phyloP scores from a whole-genome alignment of 2,329 filamentous ascomycete species.

The Pseudogymnoascus sp. region DNA sequence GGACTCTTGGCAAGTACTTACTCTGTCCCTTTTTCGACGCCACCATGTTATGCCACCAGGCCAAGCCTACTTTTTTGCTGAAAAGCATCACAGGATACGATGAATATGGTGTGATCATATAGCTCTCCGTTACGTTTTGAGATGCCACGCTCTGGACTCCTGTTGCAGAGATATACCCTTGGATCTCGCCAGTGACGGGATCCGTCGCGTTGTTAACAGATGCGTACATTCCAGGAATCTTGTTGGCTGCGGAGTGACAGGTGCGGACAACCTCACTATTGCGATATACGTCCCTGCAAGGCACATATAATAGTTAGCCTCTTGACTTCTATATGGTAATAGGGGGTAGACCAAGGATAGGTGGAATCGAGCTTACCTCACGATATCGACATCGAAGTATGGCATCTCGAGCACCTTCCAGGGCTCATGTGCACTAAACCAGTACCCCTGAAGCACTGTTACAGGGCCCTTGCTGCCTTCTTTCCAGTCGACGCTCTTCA shows the following conservation, averaged over 20 bases:
- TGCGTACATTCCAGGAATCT: conserved; percentile 35
- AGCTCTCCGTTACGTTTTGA: conserved; percentile 34
- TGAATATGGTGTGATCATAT: conserved; percentile 36
- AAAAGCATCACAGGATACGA: conserved; percentile 23
- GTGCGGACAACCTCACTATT: conserved; percentile 37
- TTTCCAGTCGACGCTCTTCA: conserved; percentile 33
- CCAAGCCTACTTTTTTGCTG: conserved; percentile 33
- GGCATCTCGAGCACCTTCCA: conserved; percentile 39
- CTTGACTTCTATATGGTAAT: not conserved
- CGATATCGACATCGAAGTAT: conserved; percentile 36
- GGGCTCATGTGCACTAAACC: conserved; percentile 31
- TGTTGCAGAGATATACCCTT: conserved; percentile 36
- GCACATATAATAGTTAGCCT: not conserved
- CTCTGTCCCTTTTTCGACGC: conserved; percentile 39
- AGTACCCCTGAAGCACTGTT: conserved; percentile 34
- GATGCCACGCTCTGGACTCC: conserved; percentile 36
- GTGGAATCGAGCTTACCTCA: conserved; percentile 24
- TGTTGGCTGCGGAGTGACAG: conserved; percentile 35
- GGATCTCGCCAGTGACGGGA: conserved; percentile 30
- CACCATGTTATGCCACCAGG: conserved; percentile 39
- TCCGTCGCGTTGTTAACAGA: conserved; percentile 38
- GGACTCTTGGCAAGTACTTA: conserved; percentile 17
- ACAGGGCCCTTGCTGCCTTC: conserved; percentile 33
- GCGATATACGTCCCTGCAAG: conserved; percentile 31
- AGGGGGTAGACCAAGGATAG: not conserved